Evolutionary conservation across 2,329 filamentous ascomycete species (phyloP), one percentile per base, ranked within the genome.

Genomic region (Trichoderma semiorbis): DNA sequence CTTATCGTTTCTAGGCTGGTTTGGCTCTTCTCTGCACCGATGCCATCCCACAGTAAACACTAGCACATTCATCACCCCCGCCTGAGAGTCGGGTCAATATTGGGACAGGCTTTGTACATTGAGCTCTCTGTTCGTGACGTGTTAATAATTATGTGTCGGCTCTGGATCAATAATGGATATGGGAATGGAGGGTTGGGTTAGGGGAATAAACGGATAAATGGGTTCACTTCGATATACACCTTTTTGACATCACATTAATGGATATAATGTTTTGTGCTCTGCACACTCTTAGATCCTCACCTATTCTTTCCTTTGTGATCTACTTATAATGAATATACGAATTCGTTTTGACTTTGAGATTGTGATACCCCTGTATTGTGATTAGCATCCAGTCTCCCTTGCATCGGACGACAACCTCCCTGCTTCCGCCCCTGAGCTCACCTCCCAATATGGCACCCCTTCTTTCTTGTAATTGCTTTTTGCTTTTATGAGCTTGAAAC

Each of bases 11-110:
- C 30, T 16, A 74, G 73, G 36, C 43, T n/a, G 73, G 66, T 7
- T 21, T 71, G 32, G 73, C 63, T 32, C 1, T 74, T 47, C 70
- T 74, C 61, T 74, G 73, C 73, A 4, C 2, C 18, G n/a, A 72
- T 5, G n/a, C 72, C 36, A 3, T 39, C 24, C 26, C 32, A 1
- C 26, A 12, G 7, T 70, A 69, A 69, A 21, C 8, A 18, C 32
- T 14, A 16, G 14, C 43, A 24, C 47, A 14, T 10, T 70, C 1
- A 12, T 28, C 34, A 58, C 11, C 30, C 21, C 7, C 8, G 18
- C 5, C 32, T 11, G 30, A 21, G 34, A 36, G 39, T 28, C 21
- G 21, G 55, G 24, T 30, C 55, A n/a, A 55, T 55, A 28, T 30
- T 58, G 21, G n/a, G 67, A 53, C 39, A 64, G 50, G 30, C 47